phyloP scores from a whole-genome alignment of 345 rosid species.

The Diplotaxis tenuifolia region DNA sequence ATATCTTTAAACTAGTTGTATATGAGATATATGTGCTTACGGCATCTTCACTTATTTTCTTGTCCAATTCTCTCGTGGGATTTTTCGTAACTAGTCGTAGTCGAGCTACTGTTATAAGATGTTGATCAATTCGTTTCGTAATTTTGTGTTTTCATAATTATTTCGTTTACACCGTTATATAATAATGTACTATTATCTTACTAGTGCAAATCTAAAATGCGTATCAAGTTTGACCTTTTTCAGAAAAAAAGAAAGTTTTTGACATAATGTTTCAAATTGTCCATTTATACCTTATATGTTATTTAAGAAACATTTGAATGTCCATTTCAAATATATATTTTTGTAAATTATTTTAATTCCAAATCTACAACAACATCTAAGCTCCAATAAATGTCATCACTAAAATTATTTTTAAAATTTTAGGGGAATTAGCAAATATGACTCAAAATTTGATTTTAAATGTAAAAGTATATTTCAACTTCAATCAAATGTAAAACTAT shows the following conservation, averaged over 20 bases:
- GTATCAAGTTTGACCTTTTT: background rate
- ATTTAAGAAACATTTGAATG: no score
- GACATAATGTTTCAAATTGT: background rate
- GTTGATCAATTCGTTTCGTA: background rate
- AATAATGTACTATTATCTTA: background rate
- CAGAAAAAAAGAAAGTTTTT: no score
- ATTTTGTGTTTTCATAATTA: background rate
- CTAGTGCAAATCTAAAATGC: background rate
- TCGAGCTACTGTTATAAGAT: conserved; percentile 11
- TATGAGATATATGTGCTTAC: conserved; percentile 14
- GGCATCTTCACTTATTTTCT: conserved; percentile 26
- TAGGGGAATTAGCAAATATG: no score
- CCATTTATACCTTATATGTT: no score
- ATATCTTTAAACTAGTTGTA: background rate
- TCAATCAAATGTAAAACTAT: no score
- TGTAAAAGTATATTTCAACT: no score
- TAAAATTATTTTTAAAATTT: no score
- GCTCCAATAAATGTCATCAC: no score
- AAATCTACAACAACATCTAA: no score
- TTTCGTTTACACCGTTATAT: background rate
- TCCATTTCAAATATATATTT: no score
- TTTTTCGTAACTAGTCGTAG: background rate
- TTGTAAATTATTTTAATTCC: no score
- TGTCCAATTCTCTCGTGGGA: conserved; percentile 22
- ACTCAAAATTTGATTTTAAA: no score